Evolutionary conservation across 2,329 filamentous ascomycete genomes (phyloP).

Genomic region (Diplodia intermedia): DNA sequence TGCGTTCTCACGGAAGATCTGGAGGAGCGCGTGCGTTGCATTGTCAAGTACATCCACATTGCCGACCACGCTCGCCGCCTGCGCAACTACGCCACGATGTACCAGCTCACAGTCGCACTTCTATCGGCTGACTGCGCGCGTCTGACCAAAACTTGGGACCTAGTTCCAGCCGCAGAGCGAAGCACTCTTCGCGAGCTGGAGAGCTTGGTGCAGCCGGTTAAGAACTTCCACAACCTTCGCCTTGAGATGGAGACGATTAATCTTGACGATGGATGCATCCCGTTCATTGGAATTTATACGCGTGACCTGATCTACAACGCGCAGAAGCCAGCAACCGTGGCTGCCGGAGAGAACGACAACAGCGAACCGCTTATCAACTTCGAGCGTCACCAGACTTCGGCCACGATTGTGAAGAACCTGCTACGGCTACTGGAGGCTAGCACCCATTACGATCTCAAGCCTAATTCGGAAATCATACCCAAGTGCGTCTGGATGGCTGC

Average conservation of each 20-base stretch:
- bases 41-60: constrained; percentile 84
- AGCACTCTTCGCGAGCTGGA: constrained; percentile 73
- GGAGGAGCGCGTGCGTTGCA: constrained; percentile 75
- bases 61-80: constrained; percentile 76
- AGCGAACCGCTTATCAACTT: constrained; percentile 79
- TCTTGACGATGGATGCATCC: constrained; percentile 76
- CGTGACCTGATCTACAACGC: constrained; percentile 84
- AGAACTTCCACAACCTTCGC: constrained; percentile 78
- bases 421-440: constrained; percentile 80
- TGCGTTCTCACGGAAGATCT: constrained; percentile 74
- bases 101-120: constrained; percentile 78
- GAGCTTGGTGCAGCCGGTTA: constrained; percentile 74
- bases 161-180: constrained; percentile 70
- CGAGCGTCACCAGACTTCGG: constrained; percentile 78
- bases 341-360: constrained; percentile 59
- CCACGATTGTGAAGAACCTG: constrained; percentile 79
- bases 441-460: constrained; percentile 74
- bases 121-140: constrained; percentile 75
- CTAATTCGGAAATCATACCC: constrained; percentile 78
- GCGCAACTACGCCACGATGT: constrained; percentile 84
- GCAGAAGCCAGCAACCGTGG: constrained; percentile 67
- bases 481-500: constrained; percentile 87
- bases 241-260: constrained; percentile 77
- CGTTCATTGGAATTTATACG: constrained; percentile 81
- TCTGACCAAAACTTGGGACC: constrained; percentile 72